Evolutionary conservation across 164 flowering plant genomes (phyloP).

Genomic region (Annona cherimola): DNA sequence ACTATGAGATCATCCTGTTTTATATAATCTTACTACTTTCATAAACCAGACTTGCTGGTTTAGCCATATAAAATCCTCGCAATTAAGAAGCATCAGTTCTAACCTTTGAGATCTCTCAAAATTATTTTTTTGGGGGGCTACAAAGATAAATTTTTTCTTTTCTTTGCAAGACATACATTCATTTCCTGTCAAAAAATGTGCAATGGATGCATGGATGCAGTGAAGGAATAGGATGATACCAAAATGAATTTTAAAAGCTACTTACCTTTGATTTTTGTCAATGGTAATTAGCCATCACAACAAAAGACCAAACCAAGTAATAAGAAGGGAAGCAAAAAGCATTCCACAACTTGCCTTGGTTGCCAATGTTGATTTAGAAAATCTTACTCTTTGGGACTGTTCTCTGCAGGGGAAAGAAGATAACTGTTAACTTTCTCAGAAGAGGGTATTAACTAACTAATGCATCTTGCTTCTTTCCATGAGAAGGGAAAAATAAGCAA

Average conservation of each 20-base stretch:
- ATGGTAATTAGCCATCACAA: not conserved
- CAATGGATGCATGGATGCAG: not conserved
- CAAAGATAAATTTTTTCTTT: no score
- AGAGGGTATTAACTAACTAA: not conserved
- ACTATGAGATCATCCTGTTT: no score
- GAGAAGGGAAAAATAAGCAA: not conserved
- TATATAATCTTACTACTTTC: no score
- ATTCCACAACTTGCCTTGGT: constrained; percentile 17
- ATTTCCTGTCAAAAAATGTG: not conserved
- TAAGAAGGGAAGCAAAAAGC: constrained; percentile 21
- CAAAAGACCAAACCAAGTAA: constrained; percentile 14
- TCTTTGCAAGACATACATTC: not conserved
- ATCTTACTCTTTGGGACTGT: constrained; percentile 50
- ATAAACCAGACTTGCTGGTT: no score
- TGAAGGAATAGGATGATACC: not conserved
- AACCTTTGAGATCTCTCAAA: no score
- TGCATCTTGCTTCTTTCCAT: no score
- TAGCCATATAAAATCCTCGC: no score
- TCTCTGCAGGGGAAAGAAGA: constrained; percentile 37
- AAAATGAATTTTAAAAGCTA: not conserved
- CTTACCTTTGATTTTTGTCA: not conserved
- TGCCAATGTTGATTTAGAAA: constrained; percentile 37
- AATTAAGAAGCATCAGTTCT: no score
- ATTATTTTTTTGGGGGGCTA: no score
- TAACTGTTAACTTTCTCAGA: not conserved